Percentiles rank a stretch among this genome's conserved stretches.
Evolutionary conservation across 306 rosid genomes (phyloP).

Genomic region (Cajanus cajan): DNA sequence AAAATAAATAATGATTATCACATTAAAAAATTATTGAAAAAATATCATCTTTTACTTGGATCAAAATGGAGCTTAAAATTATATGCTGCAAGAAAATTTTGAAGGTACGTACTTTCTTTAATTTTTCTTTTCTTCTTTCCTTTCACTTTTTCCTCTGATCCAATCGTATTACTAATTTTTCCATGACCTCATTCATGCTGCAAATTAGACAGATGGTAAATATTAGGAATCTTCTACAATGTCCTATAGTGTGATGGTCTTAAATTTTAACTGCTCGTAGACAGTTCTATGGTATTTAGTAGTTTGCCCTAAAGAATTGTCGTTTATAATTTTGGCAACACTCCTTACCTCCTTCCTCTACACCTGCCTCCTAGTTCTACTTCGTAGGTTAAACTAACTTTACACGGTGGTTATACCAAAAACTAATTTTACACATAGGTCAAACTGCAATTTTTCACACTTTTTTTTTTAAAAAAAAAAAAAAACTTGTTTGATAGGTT

Average conservation of each 20-base stretch:
- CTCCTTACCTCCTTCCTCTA: not conserved
- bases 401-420: not conserved
- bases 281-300: not conserved
- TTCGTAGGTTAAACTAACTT: not conserved
- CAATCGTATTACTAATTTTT: not conserved
- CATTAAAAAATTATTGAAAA: not conserved
- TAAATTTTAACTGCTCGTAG: not conserved
- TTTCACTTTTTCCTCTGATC: not conserved
- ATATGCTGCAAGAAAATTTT: not conserved
- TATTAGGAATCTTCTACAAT: not conserved
- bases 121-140: too few relatives aligned
- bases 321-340: not conserved
- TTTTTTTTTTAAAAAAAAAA: too few relatives aligned
- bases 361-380: not conserved
- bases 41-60: not conserved
- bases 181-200: not conserved
- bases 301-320: not conserved
- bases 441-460: not conserved
- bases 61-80: not conserved
- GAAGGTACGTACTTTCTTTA: too few relatives aligned
- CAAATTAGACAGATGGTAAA: not conserved
- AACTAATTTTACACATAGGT: not conserved
- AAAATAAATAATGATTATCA: not conserved
- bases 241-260: not conserved
- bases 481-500: not conserved